Evolutionary conservation across 768 basidiomycete genomes (phyloP), one percentile per base, ranked within the genome.

Genomic region (Paxillus involutus): DNA sequence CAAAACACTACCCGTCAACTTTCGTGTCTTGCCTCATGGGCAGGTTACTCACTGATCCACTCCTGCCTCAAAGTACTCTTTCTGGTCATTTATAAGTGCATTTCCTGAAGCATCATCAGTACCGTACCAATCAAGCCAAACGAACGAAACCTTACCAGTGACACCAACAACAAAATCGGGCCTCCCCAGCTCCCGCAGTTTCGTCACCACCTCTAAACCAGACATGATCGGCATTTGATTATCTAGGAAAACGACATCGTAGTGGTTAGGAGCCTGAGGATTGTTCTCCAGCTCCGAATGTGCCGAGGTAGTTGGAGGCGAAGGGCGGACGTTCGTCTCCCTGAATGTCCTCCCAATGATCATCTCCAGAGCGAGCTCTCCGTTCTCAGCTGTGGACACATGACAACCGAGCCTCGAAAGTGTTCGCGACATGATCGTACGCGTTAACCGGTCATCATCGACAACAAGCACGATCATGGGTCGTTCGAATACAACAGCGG

Each of bases 211-310:
- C 53, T 84, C 81, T 43, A 91, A 64, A 14, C 93, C 93, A 56
- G 86, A 86, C 76, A 91, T 77, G 17, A 90, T 73, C 9, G 87
- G 88, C 89, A 93, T 93, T 70, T 92, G 90, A 67, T 94, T 94
- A 57, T 83, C 77, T 59, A 85, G 65, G 66, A 84, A 83, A 21
- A 80, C 71, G 10, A 80, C 70, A 48, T 80, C 80, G 49, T 71
- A 80, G 4, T 53, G 30, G 30, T 52, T 9, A 13, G 44, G 39
- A 32, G 17, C n/a, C n/a, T 45, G 6, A 21, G 8, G 16, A 13
- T 42, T 41, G 1, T 57, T 17, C 0, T 45, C 41, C 39, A 40
- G 42, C 33, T 26, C n/a, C 21, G n/a, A 40, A 40, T 52, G 29
- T 39, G 33, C 52, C 32, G 6, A 14, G 37, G 12, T 12, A 7